Percentiles rank a stretch among this genome's conserved stretches.
These are phyloP conservation scores for Picochlorum costavermella DNA, from an alignment of 139 green algal genomes.

Conservation along the genomic window DNA sequence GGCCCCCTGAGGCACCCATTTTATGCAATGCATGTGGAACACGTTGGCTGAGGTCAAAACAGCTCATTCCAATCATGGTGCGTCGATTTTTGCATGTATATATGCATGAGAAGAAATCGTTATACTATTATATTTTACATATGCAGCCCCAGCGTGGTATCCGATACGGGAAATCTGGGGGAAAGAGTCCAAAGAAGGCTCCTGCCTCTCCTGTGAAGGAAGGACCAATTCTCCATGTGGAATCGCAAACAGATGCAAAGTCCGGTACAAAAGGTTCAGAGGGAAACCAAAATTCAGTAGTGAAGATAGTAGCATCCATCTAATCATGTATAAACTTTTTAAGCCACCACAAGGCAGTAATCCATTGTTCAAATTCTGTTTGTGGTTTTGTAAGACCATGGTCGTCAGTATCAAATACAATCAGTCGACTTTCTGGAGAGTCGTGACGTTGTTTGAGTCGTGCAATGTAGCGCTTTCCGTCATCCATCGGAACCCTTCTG, in stretches of 20 bases:
- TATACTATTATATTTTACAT: neutral
- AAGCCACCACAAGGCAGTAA: slow-evolving; percentile 60
- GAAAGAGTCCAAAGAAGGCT: slow-evolving; percentile 7
- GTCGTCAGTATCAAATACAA: slow-evolving; percentile 58
- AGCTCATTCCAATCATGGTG: slow-evolving; percentile 15
- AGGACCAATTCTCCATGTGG: too few species aligned
- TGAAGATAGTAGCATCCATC: neutral
- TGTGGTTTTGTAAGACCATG: slow-evolving; percentile 82
- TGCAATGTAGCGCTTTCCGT: slow-evolving; percentile 64
- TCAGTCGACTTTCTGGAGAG: slow-evolving; percentile 31
- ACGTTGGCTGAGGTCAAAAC: slow-evolving; percentile 34
- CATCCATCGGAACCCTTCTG: slow-evolving; percentile 38
- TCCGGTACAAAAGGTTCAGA: neutral
- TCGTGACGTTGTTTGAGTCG: slow-evolving; percentile 38
- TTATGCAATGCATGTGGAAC: slow-evolving; percentile 72
- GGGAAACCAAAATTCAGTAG: neutral
- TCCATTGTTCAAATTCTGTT: slow-evolving; percentile 80
- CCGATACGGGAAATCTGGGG: slow-evolving; percentile 14
- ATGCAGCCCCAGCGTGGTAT: slow-evolving; percentile 24
- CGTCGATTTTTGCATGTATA: slow-evolving; percentile 14
- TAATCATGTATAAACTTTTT: slow-evolving; percentile 17
- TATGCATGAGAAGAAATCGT: neutral
- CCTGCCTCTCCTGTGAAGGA: too few species aligned
- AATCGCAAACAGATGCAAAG: too few species aligned
- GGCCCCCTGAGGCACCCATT: slow-evolving; percentile 42